A percentile compares a stretch with the other conserved stretches of the same genome.
Evolutionary conservation across 1,284 basidiomycete species (phyloP).

Genomic region (Irpex sp.): DNA sequence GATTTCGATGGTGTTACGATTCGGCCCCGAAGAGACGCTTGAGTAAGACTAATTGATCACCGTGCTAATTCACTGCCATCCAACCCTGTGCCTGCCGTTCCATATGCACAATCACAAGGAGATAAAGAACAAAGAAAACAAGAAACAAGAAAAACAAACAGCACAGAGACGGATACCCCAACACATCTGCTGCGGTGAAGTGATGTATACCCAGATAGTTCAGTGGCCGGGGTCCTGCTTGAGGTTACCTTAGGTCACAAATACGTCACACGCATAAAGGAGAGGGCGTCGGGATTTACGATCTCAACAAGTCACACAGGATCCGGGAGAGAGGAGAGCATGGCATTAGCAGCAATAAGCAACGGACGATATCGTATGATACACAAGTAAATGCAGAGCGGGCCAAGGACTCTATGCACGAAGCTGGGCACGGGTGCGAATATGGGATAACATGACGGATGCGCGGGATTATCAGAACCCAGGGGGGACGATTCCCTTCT

Average conservation of each 20-base stretch:
- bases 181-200: too few relatives aligned
- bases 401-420: constrained; percentile 8
- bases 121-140: background rate
- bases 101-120: background rate
- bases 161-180: too few relatives aligned
- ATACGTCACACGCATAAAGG: background rate
- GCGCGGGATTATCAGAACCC: constrained; percentile 50
- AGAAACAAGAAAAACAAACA: background rate
- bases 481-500: constrained; percentile 71
- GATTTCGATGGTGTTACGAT: constrained; percentile 4
- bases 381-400: constrained; percentile 15
- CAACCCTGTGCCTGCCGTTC: background rate
- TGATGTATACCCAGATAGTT: too few relatives aligned
- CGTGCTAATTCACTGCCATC: background rate
- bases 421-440: constrained; percentile 4
- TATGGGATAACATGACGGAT: background rate
- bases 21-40: constrained; percentile 11
- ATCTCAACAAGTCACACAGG: background rate
- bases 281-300: too few relatives aligned
- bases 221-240: background rate
- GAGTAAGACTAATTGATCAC: background rate
- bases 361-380: constrained; percentile 17
- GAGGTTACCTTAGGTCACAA: background rate
- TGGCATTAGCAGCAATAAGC: constrained; percentile 17
- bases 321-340: constrained; percentile 15